Evolutionary conservation across 73 alveolate species (phyloP).

Genomic region (Breviolum minutum): DNA sequence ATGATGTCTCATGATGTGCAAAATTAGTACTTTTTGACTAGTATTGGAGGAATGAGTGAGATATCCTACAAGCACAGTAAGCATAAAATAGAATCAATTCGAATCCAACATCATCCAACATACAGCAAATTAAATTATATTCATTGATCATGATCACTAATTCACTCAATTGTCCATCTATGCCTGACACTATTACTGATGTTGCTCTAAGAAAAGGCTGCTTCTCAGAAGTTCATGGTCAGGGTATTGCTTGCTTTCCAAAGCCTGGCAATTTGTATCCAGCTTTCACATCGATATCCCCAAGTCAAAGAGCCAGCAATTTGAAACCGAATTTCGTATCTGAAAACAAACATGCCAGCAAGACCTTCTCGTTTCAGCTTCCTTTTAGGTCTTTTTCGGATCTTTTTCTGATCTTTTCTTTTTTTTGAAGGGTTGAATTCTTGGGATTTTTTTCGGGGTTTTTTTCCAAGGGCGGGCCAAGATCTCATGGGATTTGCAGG

Average conservation of each 20-base stretch:
- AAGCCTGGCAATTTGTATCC: neutral
- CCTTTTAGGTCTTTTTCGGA: neutral
- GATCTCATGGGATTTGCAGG: neutral
- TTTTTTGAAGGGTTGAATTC: neutral
- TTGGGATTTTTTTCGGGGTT: neutral
- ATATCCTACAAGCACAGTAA: no score
- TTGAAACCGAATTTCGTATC: neutral
- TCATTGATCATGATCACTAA: no score
- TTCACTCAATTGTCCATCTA: no score
- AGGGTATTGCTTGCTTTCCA: slow-evolving; percentile 7
- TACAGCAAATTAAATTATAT: no score
- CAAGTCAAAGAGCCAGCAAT: neutral
- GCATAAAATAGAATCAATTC: no score
- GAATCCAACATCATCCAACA: no score
- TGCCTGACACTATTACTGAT: no score
- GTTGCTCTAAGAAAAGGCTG: neutral
- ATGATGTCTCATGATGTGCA: neutral
- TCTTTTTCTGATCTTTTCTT: neutral
- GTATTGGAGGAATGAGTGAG: no score
- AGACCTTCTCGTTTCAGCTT: neutral
- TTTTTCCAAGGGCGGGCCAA: neutral
- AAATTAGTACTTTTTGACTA: no score
- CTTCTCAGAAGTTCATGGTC: slow-evolving; percentile 45
- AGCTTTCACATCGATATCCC: no score
- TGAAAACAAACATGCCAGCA: neutral